Evolutionary conservation across 202 grass and related monocot genomes (phyloP).

Genomic region (Eragrostis tef): DNA sequence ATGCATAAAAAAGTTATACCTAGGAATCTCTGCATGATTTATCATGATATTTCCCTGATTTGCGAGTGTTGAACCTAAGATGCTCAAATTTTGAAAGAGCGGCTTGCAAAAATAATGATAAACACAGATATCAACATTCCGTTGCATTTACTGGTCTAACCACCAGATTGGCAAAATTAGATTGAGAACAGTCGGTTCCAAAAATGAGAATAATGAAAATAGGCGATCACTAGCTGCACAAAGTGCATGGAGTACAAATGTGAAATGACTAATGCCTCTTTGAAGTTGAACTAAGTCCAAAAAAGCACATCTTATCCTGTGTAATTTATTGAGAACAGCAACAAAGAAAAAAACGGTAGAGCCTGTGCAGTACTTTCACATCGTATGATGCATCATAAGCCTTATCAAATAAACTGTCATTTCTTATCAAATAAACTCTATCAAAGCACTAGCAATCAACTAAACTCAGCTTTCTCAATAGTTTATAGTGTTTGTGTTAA

Average conservation of each 20-base stretch:
- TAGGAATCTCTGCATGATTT: not conserved
- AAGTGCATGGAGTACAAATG: not conserved
- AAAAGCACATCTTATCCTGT: not conserved
- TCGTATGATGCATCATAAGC: not conserved
- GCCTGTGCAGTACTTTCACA: not conserved
- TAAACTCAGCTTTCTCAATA: not conserved
- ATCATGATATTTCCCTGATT: not conserved
- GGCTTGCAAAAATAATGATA: not conserved
- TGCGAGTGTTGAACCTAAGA: not conserved
- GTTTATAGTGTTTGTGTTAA: not conserved
- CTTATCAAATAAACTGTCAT: too few species aligned
- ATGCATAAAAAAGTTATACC: not conserved
- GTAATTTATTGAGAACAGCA: conserved; percentile 10
- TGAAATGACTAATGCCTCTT: conserved; percentile 7
- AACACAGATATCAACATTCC: not conserved
- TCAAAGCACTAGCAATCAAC: not conserved
- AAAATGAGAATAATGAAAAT: conserved; percentile 6
- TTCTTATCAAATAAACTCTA: not conserved
- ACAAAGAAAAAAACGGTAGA: not conserved
- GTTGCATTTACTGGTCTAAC: too few species aligned
- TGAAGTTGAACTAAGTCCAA: not conserved
- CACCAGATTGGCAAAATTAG: not conserved
- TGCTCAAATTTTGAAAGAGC: not conserved
- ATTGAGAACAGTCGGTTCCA: conserved; percentile 3
- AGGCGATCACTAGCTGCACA: not conserved